Percentiles rank a stretch among this genome's conserved stretches.
These are phyloP conservation scores for Chiua virens DNA, from an alignment of 768 basidiomycete genomes.

Conservation along the genomic window DNA sequence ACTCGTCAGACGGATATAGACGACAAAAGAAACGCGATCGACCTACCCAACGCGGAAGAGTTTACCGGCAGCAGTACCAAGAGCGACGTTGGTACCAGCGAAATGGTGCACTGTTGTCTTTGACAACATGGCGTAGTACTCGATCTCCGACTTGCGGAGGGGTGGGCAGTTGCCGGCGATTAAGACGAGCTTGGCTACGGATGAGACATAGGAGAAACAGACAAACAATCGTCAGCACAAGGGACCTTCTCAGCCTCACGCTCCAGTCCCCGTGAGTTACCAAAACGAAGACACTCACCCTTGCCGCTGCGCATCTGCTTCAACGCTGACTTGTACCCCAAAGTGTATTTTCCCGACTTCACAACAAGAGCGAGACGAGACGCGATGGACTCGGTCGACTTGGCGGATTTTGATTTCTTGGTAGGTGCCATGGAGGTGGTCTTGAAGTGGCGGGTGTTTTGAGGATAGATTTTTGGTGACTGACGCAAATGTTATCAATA, in stretches of 20 bases:
- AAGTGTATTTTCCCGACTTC: constrained; percentile 96
- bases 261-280: constrained; percentile 89
- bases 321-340: constrained; percentile 97
- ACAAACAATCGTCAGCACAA: constrained; percentile 58
- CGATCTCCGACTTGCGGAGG: constrained; percentile 97
- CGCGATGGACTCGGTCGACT: constrained; percentile 91
- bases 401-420: constrained; percentile 93
- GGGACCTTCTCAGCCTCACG: constrained; percentile 99
- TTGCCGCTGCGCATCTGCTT: constrained; percentile 98
- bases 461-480: constrained; percentile 1
- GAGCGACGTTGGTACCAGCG: constrained; percentile 94
- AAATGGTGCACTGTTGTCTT: constrained; percentile 99
- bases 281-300: constrained; percentile 60
- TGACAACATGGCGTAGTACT: constrained; percentile 99
- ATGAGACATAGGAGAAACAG: constrained; percentile 13
- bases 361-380: constrained; percentile 93
- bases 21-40: not conserved
- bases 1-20: constrained; percentile 5
- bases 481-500: not conserved
- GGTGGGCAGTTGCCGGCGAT: constrained; percentile 99
- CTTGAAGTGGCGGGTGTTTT: constrained; percentile 14
- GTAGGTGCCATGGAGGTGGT: constrained; percentile 79
- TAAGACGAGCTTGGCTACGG: constrained; percentile 92
- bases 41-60: constrained; percentile 96
- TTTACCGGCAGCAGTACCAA: constrained; percentile 98